Evolutionary conservation across 176 grass and related monocot genomes (phyloP).

Genomic region (Phyllostachys edulis): DNA sequence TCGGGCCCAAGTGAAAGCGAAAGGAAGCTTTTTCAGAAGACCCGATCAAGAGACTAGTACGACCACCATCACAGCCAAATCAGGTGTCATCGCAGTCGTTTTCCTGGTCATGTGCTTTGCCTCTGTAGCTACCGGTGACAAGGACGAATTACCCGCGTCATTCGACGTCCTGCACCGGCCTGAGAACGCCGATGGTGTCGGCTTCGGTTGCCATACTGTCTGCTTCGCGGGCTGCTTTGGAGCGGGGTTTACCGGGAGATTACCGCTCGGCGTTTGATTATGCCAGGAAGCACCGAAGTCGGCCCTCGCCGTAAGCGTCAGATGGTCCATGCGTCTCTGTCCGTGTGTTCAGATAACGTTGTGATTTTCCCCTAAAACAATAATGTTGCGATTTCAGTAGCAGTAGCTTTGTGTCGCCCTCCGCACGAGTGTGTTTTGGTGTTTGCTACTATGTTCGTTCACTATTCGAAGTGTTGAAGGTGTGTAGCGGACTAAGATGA

Average conservation of each 20-base stretch:
- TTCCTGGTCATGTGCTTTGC: slow-evolving; percentile 25
- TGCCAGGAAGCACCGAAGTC: neutral
- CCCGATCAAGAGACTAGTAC: neutral
- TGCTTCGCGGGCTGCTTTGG: neutral
- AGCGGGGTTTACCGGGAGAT: neutral
- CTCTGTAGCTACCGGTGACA: neutral
- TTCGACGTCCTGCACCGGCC: neutral
- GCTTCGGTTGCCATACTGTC: neutral
- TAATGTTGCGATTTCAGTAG: neutral
- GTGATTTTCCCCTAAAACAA: neutral
- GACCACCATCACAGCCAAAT: slow-evolving; percentile 2
- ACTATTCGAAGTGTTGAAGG: neutral
- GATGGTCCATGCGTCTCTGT: neutral
- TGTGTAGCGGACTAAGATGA: neutral
- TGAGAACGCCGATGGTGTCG: neutral
- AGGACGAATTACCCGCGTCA: neutral
- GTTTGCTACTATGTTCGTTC: neutral
- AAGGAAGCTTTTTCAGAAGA: neutral
- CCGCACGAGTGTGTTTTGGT: neutral
- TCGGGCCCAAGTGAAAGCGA: slow-evolving; percentile 1
- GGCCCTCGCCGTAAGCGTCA: neutral
- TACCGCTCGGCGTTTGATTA: neutral
- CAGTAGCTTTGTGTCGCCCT: neutral
- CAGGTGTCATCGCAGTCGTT: neutral
- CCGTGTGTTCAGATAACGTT: neutral